Percentiles rank a stretch among this genome's conserved stretches.
Evolutionary conservation across 1,284 basidiomycete species (phyloP).

Genomic region (Ustilago curta): DNA sequence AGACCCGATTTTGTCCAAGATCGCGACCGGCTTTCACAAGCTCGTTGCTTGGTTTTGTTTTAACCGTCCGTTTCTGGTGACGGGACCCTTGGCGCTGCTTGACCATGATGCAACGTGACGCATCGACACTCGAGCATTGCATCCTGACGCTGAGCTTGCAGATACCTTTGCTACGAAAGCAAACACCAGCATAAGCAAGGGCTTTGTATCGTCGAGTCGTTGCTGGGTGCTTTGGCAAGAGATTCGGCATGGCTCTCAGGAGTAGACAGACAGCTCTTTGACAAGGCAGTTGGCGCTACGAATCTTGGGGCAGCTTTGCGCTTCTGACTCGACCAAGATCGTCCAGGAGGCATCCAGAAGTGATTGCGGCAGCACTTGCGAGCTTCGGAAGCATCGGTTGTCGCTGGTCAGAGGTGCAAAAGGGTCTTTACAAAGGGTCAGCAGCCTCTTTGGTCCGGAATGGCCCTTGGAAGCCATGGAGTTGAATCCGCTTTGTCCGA

Average conservation of each 20-base stretch:
- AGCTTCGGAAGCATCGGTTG: slow-evolving; percentile 13
- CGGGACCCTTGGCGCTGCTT: neutral
- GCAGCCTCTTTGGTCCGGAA: slow-evolving; percentile 11
- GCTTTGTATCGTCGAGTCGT: neutral
- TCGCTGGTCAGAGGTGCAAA: slow-evolving; percentile 9
- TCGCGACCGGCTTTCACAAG: slow-evolving; percentile 13
- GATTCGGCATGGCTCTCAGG: neutral
- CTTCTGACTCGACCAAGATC: slow-evolving; percentile 5
- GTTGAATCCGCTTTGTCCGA: slow-evolving; percentile 29
- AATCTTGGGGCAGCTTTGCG: neutral
- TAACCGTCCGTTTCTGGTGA: neutral
- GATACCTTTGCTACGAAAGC: neutral
- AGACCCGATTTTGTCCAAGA: slow-evolving; percentile 3
- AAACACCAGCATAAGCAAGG: no score
- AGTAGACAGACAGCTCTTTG: neutral
- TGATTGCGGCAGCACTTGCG: neutral
- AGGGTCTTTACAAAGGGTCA: neutral
- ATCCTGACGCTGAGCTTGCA: neutral
- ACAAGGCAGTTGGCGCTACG: no score
- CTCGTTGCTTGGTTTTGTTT: neutral
- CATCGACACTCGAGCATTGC: neutral
- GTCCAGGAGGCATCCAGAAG: neutral
- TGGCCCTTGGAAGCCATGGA: neutral
- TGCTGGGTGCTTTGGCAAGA: neutral
- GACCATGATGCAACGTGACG: slow-evolving; percentile 6